Percentiles rank a stretch among this genome's conserved stretches.
Conservation (phyloP, 176 grass and related monocot species). For the Lolium perenne region DNA sequence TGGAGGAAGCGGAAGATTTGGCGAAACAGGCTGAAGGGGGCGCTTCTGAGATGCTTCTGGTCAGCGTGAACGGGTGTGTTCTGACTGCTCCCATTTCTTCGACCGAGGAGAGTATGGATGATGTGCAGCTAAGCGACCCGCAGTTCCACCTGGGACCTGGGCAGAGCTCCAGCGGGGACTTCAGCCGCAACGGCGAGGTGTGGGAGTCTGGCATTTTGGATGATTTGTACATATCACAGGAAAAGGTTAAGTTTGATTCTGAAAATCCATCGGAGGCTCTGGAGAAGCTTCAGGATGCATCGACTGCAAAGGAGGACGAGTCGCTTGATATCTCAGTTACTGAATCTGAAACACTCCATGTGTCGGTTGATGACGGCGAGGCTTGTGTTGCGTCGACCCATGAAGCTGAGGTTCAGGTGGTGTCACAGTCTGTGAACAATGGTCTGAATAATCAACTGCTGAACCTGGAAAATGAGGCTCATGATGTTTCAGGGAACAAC, state of each 20-base stretch:
- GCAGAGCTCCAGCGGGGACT: conserved; percentile 74
- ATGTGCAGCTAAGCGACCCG: conserved; percentile 77
- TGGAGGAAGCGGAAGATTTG: conserved; percentile 72
- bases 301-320: conserved; percentile 34
- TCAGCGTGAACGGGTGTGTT: conserved; percentile 94
- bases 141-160: conserved; percentile 98
- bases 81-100: conserved; percentile 91
- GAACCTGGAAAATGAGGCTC: conserved; percentile 8
- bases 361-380: conserved; percentile 42
- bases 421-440: conserved; percentile 15
- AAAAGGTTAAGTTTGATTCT: conserved; percentile 54
- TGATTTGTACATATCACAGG: conserved; percentile 60
- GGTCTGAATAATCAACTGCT: conserved; percentile 24
- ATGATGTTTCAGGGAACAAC: conserved; percentile 22
- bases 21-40: conserved; percentile 51
- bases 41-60: conserved; percentile 90
- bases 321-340: conserved; percentile 35
- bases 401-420: background rate
- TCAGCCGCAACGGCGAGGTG: conserved; percentile 63
- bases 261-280: conserved; percentile 19
- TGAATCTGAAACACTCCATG: conserved; percentile 27
- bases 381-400: conserved; percentile 25
- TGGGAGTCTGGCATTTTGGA: conserved; percentile 80
- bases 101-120: conserved; percentile 53
- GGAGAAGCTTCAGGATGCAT: conserved; percentile 35